Evolutionary conservation across 2,329 filamentous ascomycete genomes (phyloP).

Genomic region (Talaromyces sp.): DNA sequence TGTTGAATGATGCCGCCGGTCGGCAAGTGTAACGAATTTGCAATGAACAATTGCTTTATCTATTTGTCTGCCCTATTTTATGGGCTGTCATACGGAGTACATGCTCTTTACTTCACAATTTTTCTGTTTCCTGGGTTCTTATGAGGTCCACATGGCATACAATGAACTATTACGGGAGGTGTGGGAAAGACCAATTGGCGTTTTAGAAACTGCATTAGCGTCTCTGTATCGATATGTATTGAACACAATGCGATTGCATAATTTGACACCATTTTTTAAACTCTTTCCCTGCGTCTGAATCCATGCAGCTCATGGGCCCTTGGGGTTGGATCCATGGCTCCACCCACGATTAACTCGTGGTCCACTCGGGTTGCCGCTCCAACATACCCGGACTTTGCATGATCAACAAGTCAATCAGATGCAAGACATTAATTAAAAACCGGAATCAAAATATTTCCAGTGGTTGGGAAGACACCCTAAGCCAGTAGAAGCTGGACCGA

Average conservation of each 20-base stretch:
- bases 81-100: background rate
- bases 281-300: too few species aligned
- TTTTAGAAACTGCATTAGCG: background rate
- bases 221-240: background rate
- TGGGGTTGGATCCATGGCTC: constrained; percentile 1
- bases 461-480: too few species aligned
- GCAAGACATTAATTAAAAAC: constrained; percentile 24
- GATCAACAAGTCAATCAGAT: constrained; percentile 17
- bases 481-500: too few species aligned
- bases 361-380: constrained; percentile 16
- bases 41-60: background rate
- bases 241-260: too few species aligned
- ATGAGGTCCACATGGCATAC: background rate
- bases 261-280: background rate
- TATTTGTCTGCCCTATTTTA: background rate
- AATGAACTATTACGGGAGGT: background rate
- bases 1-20: constrained; percentile 22
- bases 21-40: constrained; percentile 17
- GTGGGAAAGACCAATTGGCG: background rate
- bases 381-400: constrained; percentile 1
- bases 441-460: constrained; percentile 7
- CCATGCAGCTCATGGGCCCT: too few species aligned
- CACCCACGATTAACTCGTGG: background rate
- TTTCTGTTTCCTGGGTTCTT: background rate
- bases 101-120: background rate